phyloP scores from a whole-genome alignment of 2,329 filamentous ascomycete species.

The Byssochlamys sp. region DNA sequence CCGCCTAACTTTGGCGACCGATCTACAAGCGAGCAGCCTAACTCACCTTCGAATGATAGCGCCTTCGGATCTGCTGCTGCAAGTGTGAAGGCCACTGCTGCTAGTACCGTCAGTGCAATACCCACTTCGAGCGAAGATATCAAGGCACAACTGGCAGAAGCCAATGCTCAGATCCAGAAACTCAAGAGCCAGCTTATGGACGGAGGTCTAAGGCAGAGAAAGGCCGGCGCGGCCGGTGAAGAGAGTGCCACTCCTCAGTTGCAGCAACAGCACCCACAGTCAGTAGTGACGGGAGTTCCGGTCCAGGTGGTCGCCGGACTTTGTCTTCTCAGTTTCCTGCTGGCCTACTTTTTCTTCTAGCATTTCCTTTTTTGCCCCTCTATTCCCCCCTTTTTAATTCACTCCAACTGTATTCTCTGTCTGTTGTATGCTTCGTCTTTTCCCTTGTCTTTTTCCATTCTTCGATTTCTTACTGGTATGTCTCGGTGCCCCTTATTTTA shows the following conservation, averaged over 20 bases:
- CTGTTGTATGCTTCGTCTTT: not conserved
- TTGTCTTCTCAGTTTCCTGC: constrained; percentile 80
- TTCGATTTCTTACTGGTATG: not conserved
- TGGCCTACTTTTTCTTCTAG: constrained; percentile 95
- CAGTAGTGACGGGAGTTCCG: constrained; percentile 62
- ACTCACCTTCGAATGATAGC: constrained; percentile 26
- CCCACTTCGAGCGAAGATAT: constrained; percentile 52
- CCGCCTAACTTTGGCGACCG: constrained; percentile 27
- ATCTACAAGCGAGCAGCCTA: constrained; percentile 29
- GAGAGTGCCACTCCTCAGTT: constrained; percentile 42
- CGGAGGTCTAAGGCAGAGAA: constrained; percentile 68
- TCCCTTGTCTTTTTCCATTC: not conserved
- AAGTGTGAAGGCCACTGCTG: constrained; percentile 41
- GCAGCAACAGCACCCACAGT: constrained; percentile 48
- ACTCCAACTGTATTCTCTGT: constrained; percentile 13
- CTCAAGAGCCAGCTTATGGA: constrained; percentile 57
- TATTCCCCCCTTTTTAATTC: constrained; percentile 8
- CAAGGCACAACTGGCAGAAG: constrained; percentile 63
- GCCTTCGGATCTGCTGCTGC: constrained; percentile 28
- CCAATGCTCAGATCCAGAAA: constrained; percentile 61
- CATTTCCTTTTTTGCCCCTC: constrained; percentile 13
- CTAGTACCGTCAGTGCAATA: constrained; percentile 40
- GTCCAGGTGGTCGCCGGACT: constrained; percentile 74
- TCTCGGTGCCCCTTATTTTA: not conserved
- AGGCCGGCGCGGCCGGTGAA: constrained; percentile 49